phyloP scores from a whole-genome alignment of 768 basidiomycete species.

The Tulasnella sp. region DNA sequence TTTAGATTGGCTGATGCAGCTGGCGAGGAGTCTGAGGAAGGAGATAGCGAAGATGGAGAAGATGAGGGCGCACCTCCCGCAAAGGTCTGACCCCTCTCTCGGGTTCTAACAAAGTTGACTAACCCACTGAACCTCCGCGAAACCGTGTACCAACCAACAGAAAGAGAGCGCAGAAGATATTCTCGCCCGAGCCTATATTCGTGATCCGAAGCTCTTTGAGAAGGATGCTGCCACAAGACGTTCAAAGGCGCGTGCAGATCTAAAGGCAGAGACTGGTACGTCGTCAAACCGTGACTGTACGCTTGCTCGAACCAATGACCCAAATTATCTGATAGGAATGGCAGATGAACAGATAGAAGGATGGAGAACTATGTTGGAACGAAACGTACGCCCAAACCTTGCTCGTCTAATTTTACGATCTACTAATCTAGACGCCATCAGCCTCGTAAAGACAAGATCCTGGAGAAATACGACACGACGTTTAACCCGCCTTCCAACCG shows the following conservation, averaged over 20 bases:
- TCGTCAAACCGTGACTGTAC: conserved; percentile 23
- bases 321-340: background rate
- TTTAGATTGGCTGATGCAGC: conserved; percentile 27
- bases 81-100: conserved; percentile 23
- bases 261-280: conserved; percentile 51
- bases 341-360: background rate
- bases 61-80: conserved; percentile 38
- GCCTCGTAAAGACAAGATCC: conserved; percentile 67
- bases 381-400: background rate
- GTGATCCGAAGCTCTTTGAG: conserved; percentile 66
- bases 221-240: conserved; percentile 65
- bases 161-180: conserved; percentile 25
- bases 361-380: background rate
- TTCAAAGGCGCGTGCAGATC: conserved; percentile 54
- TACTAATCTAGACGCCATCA: conserved; percentile 26
- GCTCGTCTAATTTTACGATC: background rate
- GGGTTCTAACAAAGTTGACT: background rate
- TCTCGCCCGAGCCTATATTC: conserved; percentile 70
- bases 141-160: background rate
- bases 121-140: background rate
- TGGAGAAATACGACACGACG: conserved; percentile 65
- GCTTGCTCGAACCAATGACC: background rate
- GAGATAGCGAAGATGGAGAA: conserved; percentile 24
- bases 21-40: conserved; percentile 31
- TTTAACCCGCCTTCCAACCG: conserved; percentile 4